A percentile compares a stretch with the other conserved stretches of the same genome.
Conservation (phyloP, 2,329 filamentous ascomycete species). For the Fusarium sp. region DNA sequence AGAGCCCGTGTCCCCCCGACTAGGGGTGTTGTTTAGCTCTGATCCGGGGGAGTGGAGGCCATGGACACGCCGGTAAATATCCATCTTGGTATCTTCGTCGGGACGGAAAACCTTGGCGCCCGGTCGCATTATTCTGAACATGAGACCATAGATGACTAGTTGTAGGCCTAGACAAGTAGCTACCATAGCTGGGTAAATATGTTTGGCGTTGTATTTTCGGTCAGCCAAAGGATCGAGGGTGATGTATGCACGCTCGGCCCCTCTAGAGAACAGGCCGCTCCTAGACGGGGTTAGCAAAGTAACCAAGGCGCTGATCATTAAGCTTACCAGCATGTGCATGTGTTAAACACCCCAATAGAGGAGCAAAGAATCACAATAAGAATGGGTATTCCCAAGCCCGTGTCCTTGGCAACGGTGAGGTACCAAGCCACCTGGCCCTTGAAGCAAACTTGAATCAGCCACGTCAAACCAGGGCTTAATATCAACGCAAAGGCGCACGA, state of each 20-base stretch:
- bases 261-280: constrained; percentile 13
- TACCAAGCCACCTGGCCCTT: constrained; percentile 10
- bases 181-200: constrained; percentile 21
- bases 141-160: constrained; percentile 12
- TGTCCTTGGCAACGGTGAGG: neutral
- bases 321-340: constrained; percentile 3
- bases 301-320: neutral
- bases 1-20: neutral
- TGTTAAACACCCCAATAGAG: constrained; percentile 1
- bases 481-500: neutral
- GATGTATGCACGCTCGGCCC: constrained; percentile 13
- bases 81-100: constrained; percentile 21
- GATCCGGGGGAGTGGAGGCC: constrained; percentile 32
- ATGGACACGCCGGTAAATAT: constrained; percentile 38
- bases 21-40: neutral
- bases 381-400: neutral
- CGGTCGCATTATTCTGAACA: constrained; percentile 22
- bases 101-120: constrained; percentile 22
- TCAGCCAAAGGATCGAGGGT: constrained; percentile 11
- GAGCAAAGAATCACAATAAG: neutral
- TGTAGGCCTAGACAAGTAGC: constrained; percentile 18
- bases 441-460: neutral
- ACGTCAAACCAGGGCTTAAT: constrained; percentile 5
- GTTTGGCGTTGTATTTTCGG: constrained; percentile 9
- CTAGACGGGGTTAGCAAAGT: neutral